A percentile compares a stretch with the other conserved stretches of the same genome.
These are phyloP conservation scores for Alternaria sp. DNA, from an alignment of 2,329 filamentous ascomycete genomes.

Conservation along the genomic window DNA sequence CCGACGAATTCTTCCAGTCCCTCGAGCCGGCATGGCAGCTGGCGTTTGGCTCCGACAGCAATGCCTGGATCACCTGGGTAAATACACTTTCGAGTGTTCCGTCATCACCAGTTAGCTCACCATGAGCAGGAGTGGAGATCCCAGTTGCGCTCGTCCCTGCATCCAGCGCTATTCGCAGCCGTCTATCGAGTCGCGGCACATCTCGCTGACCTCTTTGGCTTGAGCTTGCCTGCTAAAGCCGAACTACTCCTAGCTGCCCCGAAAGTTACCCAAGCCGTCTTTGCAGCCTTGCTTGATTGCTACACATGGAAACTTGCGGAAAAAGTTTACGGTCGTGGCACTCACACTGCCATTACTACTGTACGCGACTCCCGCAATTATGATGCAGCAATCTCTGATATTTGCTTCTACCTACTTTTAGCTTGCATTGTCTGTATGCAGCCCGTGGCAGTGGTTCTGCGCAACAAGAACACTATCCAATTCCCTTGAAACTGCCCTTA, in stretches of 20 bases:
- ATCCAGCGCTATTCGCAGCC: constrained; percentile 84
- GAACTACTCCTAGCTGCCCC: constrained; percentile 76
- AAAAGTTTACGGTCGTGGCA: constrained; percentile 73
- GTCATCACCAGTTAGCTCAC: constrained; percentile 39
- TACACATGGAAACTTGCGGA: constrained; percentile 86
- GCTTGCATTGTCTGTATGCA: constrained; percentile 75
- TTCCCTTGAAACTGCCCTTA: constrained; percentile 88
- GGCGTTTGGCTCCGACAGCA: constrained; percentile 77
- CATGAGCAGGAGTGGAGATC: constrained; percentile 84
- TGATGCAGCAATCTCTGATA: constrained; percentile 30
- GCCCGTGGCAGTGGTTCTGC: constrained; percentile 97
- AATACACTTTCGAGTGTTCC: constrained; percentile 37
- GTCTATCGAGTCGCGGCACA: constrained; percentile 72
- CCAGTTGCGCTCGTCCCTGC: constrained; percentile 86
- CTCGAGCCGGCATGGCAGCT: constrained; percentile 93
- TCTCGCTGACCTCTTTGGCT: constrained; percentile 63
- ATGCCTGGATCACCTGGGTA: constrained; percentile 97
- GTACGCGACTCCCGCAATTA: constrained; percentile 61
- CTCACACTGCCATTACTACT: constrained; percentile 71
- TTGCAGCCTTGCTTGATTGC: constrained; percentile 82
- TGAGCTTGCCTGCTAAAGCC: constrained; percentile 66
- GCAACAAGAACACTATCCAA: constrained; percentile 95
- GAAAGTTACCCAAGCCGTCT: constrained; percentile 76
- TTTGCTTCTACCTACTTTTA: constrained; percentile 51
- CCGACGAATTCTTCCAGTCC: constrained; percentile 96